Conservation (phyloP, 345 rosid genomes). For the Dipteronia sinensis region DNA sequence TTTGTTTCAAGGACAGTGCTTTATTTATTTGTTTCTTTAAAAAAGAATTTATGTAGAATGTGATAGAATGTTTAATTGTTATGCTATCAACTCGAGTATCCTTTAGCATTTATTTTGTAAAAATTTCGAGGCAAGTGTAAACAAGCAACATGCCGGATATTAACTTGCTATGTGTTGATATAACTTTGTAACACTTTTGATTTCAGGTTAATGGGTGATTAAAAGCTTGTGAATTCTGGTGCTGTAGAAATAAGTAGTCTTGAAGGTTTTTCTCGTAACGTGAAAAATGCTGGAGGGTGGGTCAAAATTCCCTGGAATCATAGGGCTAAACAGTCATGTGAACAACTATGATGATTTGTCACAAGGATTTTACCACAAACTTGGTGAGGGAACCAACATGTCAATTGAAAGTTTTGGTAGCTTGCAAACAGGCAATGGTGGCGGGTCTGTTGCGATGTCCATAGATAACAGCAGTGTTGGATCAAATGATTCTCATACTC, state of each 20-base stretch:
- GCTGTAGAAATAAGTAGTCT: slow-evolving; percentile 21
- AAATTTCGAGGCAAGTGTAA: neutral
- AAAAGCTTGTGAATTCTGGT: slow-evolving; percentile 18
- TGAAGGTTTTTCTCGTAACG: neutral
- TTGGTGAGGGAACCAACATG: slow-evolving; percentile 49
- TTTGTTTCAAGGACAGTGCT: neutral
- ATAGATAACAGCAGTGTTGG: slow-evolving; percentile 46
- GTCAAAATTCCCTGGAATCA: slow-evolving; percentile 41
- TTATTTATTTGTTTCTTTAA: neutral
- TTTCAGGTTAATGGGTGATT: slow-evolving; percentile 11
- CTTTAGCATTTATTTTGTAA: neutral
- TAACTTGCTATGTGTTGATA: neutral
- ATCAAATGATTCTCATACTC: slow-evolving; percentile 50
- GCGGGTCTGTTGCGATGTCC: slow-evolving; percentile 52
- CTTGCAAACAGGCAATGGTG: slow-evolving; percentile 46
- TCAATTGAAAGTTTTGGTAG: slow-evolving; percentile 45
- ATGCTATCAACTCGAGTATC: no score
- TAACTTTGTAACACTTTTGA: neutral
- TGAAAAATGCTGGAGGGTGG: slow-evolving; percentile 44
- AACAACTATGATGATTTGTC: slow-evolving; percentile 39
- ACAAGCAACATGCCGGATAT: neutral
- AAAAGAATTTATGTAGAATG: neutral
- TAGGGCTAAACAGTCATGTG: slow-evolving; percentile 35
- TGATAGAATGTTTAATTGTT: neutral
- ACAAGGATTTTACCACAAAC: slow-evolving; percentile 45